These are phyloP conservation scores for Huntiella omanensis DNA, from an alignment of 2,329 filamentous ascomycete species.

Conservation along the genomic window DNA sequence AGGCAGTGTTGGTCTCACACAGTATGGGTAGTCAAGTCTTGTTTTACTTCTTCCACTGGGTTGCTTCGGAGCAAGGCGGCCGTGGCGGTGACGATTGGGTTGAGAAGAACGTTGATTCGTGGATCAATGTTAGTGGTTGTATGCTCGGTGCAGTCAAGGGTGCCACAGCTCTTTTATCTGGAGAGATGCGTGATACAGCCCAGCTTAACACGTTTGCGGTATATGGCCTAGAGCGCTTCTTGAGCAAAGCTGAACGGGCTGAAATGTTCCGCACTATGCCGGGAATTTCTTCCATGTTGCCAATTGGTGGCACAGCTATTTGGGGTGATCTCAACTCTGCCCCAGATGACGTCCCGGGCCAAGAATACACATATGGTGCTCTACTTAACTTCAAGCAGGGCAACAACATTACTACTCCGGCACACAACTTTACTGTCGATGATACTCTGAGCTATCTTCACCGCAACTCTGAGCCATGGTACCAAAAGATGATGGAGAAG, in stretches of 20 bases:
- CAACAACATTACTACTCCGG: conserved; percentile 43
- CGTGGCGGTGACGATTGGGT: conserved; percentile 77
- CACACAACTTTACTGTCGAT: conserved; percentile 62
- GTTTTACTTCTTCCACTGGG: conserved; percentile 67
- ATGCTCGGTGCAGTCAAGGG: conserved; percentile 93
- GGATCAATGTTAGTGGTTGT: conserved; percentile 96
- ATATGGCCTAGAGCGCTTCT: conserved; percentile 88
- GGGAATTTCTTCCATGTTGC: conserved; percentile 88
- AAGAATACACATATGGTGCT: conserved; percentile 56
- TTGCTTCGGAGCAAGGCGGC: conserved; percentile 60
- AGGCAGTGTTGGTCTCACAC: conserved; percentile 75
- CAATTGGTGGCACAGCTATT: conserved; percentile 80
- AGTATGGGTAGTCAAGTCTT: conserved; percentile 96
- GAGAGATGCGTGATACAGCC: conserved; percentile 96
- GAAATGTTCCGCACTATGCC: conserved; percentile 96
- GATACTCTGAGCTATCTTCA: conserved; percentile 63
- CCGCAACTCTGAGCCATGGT: conserved; percentile 70
- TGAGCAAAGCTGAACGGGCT: conserved; percentile 74
- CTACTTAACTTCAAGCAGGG: conserved; percentile 65
- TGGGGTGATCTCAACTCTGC: conserved; percentile 83
- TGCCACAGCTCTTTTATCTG: conserved; percentile 73
- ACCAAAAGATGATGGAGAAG: conserved; percentile 47
- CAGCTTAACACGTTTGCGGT: conserved; percentile 93
- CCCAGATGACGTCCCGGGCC: conserved; percentile 64
- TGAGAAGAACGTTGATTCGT: conserved; percentile 71